These are phyloP conservation scores for Diaporthe destruens DNA, from an alignment of 2,329 filamentous ascomycete genomes.

Conservation along the genomic window DNA sequence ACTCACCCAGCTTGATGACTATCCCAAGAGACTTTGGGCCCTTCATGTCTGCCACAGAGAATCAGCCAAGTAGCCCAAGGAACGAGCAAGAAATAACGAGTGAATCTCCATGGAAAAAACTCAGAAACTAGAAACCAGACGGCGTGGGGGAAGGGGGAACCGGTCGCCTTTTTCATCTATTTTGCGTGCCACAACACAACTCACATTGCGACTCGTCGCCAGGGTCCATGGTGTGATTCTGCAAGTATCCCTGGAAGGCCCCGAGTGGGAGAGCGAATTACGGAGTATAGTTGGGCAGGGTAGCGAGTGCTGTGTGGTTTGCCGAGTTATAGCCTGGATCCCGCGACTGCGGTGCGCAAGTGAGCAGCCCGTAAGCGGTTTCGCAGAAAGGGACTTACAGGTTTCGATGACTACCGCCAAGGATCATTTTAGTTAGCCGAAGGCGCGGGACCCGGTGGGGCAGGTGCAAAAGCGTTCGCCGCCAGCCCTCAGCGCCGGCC, in stretches of 20 bases:
- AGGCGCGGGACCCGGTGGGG: slow-evolving; percentile 27
- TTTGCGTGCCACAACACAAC: slow-evolving; percentile 8
- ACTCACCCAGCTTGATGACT: slow-evolving; percentile 88
- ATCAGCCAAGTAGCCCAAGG: slow-evolving; percentile 44
- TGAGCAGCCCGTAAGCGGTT: slow-evolving; percentile 27
- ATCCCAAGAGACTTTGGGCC: slow-evolving; percentile 75
- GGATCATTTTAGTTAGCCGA: too few species aligned
- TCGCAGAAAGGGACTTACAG: slow-evolving; percentile 8
- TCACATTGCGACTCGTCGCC: slow-evolving; percentile 40
- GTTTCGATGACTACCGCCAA: slow-evolving; percentile 30
- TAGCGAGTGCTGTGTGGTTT: slow-evolving; percentile 3
- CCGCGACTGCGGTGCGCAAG: slow-evolving; percentile 21
- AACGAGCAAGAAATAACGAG: slow-evolving; percentile 36
- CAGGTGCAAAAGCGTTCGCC: neutral
- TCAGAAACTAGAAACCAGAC: neutral
- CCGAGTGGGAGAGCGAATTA: slow-evolving; percentile 23
- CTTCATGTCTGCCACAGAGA: slow-evolving; percentile 70
- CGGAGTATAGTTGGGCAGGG: neutral
- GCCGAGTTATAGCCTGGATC: slow-evolving; percentile 16
- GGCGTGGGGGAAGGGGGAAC: neutral
- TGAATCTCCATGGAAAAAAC: slow-evolving; percentile 1
- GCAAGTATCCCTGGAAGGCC: slow-evolving; percentile 12
- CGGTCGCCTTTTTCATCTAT: slow-evolving; percentile 1
- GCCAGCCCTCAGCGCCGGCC: slow-evolving; percentile 19
- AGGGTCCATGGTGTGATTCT: slow-evolving; percentile 40